Base-by-base conservation (phyloP, 2,329 filamentous ascomycete genomes). In the Fusarium torulosum region DNA sequence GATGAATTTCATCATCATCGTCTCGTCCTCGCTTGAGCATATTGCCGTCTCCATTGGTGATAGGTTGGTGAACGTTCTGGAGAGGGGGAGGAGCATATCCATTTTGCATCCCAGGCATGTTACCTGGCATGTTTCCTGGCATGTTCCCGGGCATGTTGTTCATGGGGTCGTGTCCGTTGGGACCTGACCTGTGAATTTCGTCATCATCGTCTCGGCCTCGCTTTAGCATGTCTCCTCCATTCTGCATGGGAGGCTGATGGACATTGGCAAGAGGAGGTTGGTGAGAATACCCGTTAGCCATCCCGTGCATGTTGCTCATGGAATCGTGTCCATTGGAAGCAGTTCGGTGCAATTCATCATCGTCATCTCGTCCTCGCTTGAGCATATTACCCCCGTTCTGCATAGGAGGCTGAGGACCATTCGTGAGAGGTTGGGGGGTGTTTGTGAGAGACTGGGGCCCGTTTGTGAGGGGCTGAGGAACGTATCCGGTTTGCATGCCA, bases 131-230 rank as follows among this genome's bases (percentile, higher is more conserved):
- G 71, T 91, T 90, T 19, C 77, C 79, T 42, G 79, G 77, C 78
- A 90, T 82, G 71, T 91, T 89, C 8, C 77, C 79, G 42, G 79
- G 77, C 78, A 90, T 82, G 70, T 91, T 90, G 9, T 86, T 81
- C 21, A 91, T 85, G 17, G 89, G 85, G 35, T 87, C 86, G 75
- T 96, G 96, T 7, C 90, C 86, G 69, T 96, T 92, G 50, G 85
- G 85, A 23, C 85, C 80, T 15, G 87, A 79, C 29, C 91, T 89
- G 50, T 85, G 82, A 57, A 82, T 63, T 13, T 84, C 82, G n/a
- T 90, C 88, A n/a, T 89, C 86, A 35, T 92, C 90, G 29, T 85
- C 83, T 11, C 83, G 82, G 3, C 81, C 79, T 49, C 83, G 78
- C 75, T 85, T 85, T 43, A 84, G 72, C 41, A 77, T 72, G 23